Evolutionary conservation across 371 early-diverging fungal genomes (phyloP), one percentile per base, ranked within the genome.

Genomic region (Mortierella sp.): DNA sequence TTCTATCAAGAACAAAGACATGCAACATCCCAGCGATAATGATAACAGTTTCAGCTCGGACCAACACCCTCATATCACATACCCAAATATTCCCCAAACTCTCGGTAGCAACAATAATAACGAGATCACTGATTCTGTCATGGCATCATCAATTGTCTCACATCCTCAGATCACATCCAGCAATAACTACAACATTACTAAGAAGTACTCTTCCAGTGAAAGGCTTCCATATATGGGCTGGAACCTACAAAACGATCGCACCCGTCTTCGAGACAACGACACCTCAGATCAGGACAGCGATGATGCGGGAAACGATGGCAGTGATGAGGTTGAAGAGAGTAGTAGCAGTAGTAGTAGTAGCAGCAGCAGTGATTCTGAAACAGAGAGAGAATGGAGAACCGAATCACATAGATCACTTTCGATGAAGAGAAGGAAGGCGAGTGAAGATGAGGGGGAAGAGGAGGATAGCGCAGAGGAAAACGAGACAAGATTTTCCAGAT

Each of bases 41-140:
- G 40, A 60, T 10, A 61, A 6, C 52, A 60, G 28, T n/a, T 36
- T 32, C 41, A 40, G 13, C 36, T 22, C 7, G n/a, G 43, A 22
- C 38, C 60, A 8, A 19, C 73, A 77, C 55, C 78, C 78, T n/a
- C 78, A 77, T n/a, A 72, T 77, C 45, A 58, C 69, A 19, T 77
- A 72, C 50, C 73, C 78, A 58, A 32, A 28, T 43, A 65, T 62
- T 24, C 15, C 22, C 16, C 53, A 58, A 16, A 53, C 59, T 8
- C 43, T 66, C 32, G 28, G 8, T 50, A 57, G 32, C 45, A n/a
- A 36, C 38, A n/a, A 32, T 41, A 33, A 28, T 5, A 43, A 59
- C 52, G 6, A 24, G 16, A 65, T 38, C 65, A 33, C 21, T 8
- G 41, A 10, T 13, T 16, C 55, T 33, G 43, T 8, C 22, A 40